Conservation (phyloP, 2,329 filamentous ascomycete genomes). For the Aspergillus flavus region DNA sequence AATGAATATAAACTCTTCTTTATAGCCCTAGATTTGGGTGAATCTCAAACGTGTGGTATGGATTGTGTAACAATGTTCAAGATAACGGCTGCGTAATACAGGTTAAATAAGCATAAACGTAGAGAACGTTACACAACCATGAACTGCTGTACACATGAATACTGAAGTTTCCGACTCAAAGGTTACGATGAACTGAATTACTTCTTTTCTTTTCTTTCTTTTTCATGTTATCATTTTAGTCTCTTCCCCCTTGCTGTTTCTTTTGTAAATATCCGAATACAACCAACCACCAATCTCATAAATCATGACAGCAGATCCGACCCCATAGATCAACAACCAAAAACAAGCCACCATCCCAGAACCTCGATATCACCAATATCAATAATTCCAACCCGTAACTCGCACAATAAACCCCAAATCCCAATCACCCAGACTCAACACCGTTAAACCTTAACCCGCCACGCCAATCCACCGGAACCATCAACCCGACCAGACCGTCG, state of each 20-base stretch:
- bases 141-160: background rate
- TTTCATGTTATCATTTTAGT: no score
- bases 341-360: background rate
- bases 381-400: background rate
- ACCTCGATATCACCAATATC: background rate
- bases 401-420: background rate
- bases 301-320: background rate
- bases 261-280: background rate
- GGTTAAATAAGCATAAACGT: background rate
- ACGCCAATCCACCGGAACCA: background rate
- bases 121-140: background rate
- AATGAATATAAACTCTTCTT: background rate
- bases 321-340: background rate
- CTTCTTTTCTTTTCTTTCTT: background rate
- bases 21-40: background rate
- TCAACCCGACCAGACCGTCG: background rate
- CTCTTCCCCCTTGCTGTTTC: background rate
- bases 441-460: background rate
- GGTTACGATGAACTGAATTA: background rate
- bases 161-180: background rate
- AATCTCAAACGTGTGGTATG: background rate
- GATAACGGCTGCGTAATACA: background rate
- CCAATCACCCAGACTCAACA: background rate
- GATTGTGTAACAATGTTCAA: background rate
- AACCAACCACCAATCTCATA: no score